phyloP scores from a whole-genome alignment of 768 basidiomycete genomes.

The Suillus clintonianus region DNA sequence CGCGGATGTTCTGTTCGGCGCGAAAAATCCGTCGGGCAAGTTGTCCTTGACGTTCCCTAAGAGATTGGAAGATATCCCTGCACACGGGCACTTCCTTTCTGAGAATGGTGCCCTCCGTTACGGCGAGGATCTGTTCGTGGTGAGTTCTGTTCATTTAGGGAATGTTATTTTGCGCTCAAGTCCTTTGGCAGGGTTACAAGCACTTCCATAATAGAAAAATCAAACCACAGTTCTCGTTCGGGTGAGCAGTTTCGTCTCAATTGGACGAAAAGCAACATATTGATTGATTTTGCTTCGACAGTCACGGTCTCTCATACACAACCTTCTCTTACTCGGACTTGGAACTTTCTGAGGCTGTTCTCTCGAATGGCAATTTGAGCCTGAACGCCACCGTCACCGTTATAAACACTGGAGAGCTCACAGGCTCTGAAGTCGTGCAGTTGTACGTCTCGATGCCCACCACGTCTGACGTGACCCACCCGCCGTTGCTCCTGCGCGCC shows the following conservation, averaged over 20 bases:
- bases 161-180: neutral
- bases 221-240: constrained; percentile 70
- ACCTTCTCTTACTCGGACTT: constrained; percentile 59
- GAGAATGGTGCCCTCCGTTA: constrained; percentile 60
- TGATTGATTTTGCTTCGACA: constrained; percentile 23
- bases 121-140: constrained; percentile 34
- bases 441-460: constrained; percentile 67
- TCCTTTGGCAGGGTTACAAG: constrained; percentile 58
- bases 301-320: constrained; percentile 77
- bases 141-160: constrained; percentile 12
- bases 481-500: constrained; percentile 63
- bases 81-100: constrained; percentile 68
- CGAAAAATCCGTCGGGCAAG: constrained; percentile 75
- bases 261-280: neutral
- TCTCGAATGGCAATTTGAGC: constrained; percentile 43
- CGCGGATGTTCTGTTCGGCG: constrained; percentile 79
- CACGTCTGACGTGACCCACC: constrained; percentile 51
- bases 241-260: constrained; percentile 43
- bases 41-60: constrained; percentile 81
- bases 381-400: constrained; percentile 53
- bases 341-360: constrained; percentile 44
- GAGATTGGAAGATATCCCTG: constrained; percentile 67
- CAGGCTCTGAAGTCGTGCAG: constrained; percentile 72
- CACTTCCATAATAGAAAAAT: constrained; percentile 69
- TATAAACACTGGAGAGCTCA: constrained; percentile 60